Evolutionary conservation across 2,329 filamentous ascomycete species (phyloP), one percentile per base, ranked within the genome.

Genomic region (Botrytis fabae): DNA sequence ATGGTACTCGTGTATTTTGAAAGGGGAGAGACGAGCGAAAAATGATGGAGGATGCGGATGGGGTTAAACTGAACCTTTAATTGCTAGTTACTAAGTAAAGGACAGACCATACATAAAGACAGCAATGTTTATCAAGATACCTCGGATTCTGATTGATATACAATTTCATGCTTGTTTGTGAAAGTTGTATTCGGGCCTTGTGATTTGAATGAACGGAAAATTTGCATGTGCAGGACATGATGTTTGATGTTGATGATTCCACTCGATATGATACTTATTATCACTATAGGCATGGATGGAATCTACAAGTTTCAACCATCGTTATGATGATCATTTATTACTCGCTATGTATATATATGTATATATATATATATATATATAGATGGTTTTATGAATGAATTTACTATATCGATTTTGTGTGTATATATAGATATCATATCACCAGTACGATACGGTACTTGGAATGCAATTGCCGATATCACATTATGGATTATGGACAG

Each of bases 1-100:
- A 54, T 40, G 20, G 64, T 54, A 38, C 64, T 62, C 25, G 5
- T 66, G 64, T 66, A 66, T 66, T 70, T 61, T 10, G 40, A 40
- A 40, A 32, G 32, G 4, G 8, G 51, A 32, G 14, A 66, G 46
- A 54, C n/a, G 60, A 42, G 7, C 35, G 20, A 25, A 20, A n/a
- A 40, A 38, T 12, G 20, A 25, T 10, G 42, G 62, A 48, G 42
- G 28, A 38, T 9, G 35, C 2, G 28, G 63, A n/a, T 40, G 60
- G 32, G 63, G 44, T 66, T 38, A 51, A 38, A 54, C 32, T 54
- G 64, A 51, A 40, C 32, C 32, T 57, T 40, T 54, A 20, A 66
- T 51, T 54, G 14, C 64, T 66, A 66, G 18, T 51, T 40, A 40
- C 44, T 54, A 40, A 40, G 25, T 54, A 54, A 40, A 66, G 32